These are phyloP conservation scores for Ulmus americana DNA, from an alignment of 331 rosid genomes.

Conservation along the genomic window DNA sequence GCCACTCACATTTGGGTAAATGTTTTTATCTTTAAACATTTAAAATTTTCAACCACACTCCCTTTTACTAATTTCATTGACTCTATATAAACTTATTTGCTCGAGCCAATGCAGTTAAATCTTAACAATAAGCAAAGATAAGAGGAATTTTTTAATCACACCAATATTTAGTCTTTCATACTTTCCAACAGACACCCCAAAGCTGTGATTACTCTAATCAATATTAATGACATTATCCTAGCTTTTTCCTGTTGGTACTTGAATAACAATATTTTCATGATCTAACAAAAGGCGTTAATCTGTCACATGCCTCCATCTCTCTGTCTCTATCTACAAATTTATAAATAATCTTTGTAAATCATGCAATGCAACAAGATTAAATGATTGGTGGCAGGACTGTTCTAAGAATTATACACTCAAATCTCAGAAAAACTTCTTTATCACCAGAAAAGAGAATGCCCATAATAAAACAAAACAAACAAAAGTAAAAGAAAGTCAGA, in stretches of 20 bases:
- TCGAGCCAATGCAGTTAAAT: background rate
- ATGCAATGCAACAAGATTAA: background rate
- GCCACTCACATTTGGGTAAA: too few species aligned
- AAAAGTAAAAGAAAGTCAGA: background rate
- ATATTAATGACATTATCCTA: background rate
- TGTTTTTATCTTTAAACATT: too few species aligned
- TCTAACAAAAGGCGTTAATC: background rate
- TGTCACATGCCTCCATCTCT: background rate
- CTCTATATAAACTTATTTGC: background rate
- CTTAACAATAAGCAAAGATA: background rate
- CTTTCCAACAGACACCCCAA: slow-evolving; percentile 4
- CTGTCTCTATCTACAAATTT: background rate
- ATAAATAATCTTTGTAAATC: background rate
- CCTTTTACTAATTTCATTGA: background rate
- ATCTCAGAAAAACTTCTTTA: background rate
- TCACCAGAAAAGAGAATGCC: background rate
- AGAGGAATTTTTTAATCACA: background rate
- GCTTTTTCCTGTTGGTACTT: background rate
- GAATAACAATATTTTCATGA: background rate
- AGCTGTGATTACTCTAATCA: background rate
- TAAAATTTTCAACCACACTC: background rate
- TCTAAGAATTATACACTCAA: slow-evolving; percentile 1
- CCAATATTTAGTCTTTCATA: background rate
- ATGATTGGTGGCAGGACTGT: background rate
- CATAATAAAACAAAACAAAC: background rate